Evolutionary conservation across 78 protist genomes (phyloP), one percentile per base, ranked within the genome.

Genomic region (Capsaspora owczarzaki): DNA sequence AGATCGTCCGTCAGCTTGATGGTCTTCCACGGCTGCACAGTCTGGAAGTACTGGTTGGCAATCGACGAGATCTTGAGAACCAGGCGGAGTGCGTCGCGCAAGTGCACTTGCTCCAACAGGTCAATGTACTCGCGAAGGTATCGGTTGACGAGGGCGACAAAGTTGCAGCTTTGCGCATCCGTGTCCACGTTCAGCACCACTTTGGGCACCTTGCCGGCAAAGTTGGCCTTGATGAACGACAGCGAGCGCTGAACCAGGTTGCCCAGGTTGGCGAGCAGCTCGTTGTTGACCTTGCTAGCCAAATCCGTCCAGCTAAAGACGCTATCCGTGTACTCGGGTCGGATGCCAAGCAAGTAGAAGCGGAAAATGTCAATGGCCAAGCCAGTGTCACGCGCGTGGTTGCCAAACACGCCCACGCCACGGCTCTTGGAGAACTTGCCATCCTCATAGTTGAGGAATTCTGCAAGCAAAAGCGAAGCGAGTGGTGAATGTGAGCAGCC

Each of bases 351-450:
- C 12, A 93, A 79, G 51, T 89, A 89, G 84, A 74, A 93, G 61
- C 96, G 86, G 84, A 81, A 93, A 8, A 92, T 83, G 4, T 82
- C 90, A 29, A 86, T 49, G 42, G 88, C 82, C n/a, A 93, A 79
- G 49, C 91, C 91, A 12, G 95, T 89, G 12, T 49, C 42, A 60
- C 38, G 33, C 0, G 89, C 95, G 42, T 83, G 60, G 85, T 90
- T 85, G 78, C 97, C 97, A 78, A 93, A 93, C 41, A 93, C 94
- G 56, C 97, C 97, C 20, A 85, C 80, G 43, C 89, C 89, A 43
- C 95, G 82, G 16, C 84, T 68, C 75, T 93, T 92, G 66, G 44
- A 79, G 89, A 93, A 93, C 78, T 93, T 92, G 66, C 84, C 85
- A 70, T 82, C 89, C 63, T 93, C 96, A 56, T 93, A 93, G 74